These are phyloP conservation scores for Botrytis fabae DNA, from an alignment of 2,329 filamentous ascomycete genomes.

Conservation along the genomic window DNA sequence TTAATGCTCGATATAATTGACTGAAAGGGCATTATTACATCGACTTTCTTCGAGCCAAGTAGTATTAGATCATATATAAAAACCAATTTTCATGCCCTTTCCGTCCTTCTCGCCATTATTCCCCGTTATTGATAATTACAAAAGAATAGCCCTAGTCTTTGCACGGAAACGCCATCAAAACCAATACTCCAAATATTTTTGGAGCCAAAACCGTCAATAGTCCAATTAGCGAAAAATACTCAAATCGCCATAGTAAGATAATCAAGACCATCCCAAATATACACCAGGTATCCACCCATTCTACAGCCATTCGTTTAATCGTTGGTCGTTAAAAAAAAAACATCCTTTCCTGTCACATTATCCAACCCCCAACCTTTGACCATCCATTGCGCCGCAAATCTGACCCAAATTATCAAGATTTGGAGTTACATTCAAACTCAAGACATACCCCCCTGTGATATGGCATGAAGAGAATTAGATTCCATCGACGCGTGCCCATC, in stretches of 20 bases:
- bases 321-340: slow-evolving; percentile 23
- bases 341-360: slow-evolving; percentile 22
- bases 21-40: neutral
- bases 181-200: slow-evolving; percentile 7
- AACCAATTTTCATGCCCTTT: neutral
- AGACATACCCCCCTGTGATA: slow-evolving; percentile 18
- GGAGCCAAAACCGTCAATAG: slow-evolving; percentile 17
- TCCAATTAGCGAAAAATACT: slow-evolving; percentile 6
- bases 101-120: slow-evolving; percentile 4
- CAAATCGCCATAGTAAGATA: slow-evolving; percentile 18
- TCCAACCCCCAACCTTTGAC: slow-evolving; percentile 19
- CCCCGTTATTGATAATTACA: slow-evolving; percentile 13
- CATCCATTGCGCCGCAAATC: slow-evolving; percentile 18
- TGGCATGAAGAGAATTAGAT: slow-evolving; percentile 28
- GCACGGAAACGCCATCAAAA: slow-evolving; percentile 14
- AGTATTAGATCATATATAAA: slow-evolving; percentile 3
- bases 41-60: neutral
- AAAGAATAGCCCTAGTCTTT: neutral
- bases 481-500: slow-evolving; percentile 31
- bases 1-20: neutral
- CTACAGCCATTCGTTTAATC: slow-evolving; percentile 25
- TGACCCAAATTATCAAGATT: slow-evolving; percentile 1
- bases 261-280: slow-evolving; percentile 24
- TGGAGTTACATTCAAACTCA: neutral
- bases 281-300: slow-evolving; percentile 25